These are phyloP conservation scores for Mycena alexandri DNA, from an alignment of 768 basidiomycete species.

Conservation along the genomic window DNA sequence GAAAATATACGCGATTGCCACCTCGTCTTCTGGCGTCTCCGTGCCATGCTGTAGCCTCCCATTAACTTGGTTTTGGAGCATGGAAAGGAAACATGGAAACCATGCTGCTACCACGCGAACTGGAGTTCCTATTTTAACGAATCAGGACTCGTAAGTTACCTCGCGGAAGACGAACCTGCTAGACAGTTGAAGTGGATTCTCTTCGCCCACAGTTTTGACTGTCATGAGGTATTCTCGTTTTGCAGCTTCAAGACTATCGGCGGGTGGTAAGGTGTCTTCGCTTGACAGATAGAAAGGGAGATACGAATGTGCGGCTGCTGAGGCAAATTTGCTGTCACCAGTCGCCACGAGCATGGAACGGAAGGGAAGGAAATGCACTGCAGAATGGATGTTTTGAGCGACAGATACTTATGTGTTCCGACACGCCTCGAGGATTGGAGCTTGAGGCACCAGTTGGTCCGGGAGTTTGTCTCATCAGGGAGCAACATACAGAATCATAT, in stretches of 20 bases:
- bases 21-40: slow-evolving; percentile 10
- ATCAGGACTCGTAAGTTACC: not conserved
- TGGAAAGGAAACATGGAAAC: not conserved
- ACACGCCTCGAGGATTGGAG: slow-evolving; percentile 16
- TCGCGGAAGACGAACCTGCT: not conserved
- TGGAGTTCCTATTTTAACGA: not conserved
- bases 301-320: slow-evolving; percentile 20
- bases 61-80: too few relatives aligned
- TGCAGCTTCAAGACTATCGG: slow-evolving; percentile 12
- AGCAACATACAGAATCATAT: not conserved
- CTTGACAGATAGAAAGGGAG: slow-evolving; percentile 20
- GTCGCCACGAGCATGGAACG: not conserved
- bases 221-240: slow-evolving; percentile 22
- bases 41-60: too few relatives aligned
- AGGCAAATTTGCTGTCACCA: not conserved
- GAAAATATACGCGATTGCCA: slow-evolving; percentile 6
- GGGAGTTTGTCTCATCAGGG: slow-evolving; percentile 14
- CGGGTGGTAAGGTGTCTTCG: slow-evolving; percentile 16
- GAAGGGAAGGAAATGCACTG: too few relatives aligned
- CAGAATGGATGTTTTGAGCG: not conserved
- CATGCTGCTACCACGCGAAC: slow-evolving; percentile 16
- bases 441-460: not conserved
- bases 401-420: not conserved
- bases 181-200: not conserved
- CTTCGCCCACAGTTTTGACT: not conserved